Evolutionary conservation across 768 basidiomycete genomes (phyloP).

Genomic region (Phylloporus arenicola): DNA sequence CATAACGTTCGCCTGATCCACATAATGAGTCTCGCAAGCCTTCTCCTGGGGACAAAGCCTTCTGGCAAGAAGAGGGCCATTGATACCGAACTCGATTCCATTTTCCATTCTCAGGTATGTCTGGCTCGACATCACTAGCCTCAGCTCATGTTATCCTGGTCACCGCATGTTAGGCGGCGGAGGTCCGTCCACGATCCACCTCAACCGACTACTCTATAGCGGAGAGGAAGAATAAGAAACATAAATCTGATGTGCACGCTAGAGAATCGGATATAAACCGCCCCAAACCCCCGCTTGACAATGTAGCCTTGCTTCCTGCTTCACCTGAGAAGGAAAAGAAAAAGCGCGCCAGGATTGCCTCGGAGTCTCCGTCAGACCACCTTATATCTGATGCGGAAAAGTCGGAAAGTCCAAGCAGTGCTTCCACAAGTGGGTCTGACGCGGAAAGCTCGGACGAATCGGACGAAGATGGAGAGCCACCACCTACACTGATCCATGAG

Average conservation of each 20-base stretch:
- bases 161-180: slow-evolving; percentile 4
- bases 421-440: slow-evolving; percentile 24
- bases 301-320: slow-evolving; percentile 16
- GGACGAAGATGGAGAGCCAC: slow-evolving; percentile 30
- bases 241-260: slow-evolving; percentile 8
- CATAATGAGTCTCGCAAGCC: slow-evolving; percentile 51
- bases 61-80: slow-evolving; percentile 37
- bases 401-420: slow-evolving; percentile 1
- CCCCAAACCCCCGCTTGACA: slow-evolving; percentile 3
- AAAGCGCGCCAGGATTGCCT: slow-evolving; percentile 3
- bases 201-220: slow-evolving; percentile 1
- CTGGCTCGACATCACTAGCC: neutral
- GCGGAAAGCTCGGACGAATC: slow-evolving; percentile 15
- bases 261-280: slow-evolving; percentile 18
- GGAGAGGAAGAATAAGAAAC: slow-evolving; percentile 10
- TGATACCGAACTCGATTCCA: slow-evolving; percentile 57
- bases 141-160: slow-evolving; percentile 15
- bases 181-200: slow-evolving; percentile 1
- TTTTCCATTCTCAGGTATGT: slow-evolving; percentile 55
- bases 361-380: neutral
- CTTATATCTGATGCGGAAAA: neutral
- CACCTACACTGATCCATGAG: slow-evolving; percentile 57
- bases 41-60: slow-evolving; percentile 37
- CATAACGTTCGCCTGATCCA: neutral
- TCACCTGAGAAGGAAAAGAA: slow-evolving; percentile 13